phyloP scores from a whole-genome alignment of 148 eudicot genomes.

The Chenopodium album region DNA sequence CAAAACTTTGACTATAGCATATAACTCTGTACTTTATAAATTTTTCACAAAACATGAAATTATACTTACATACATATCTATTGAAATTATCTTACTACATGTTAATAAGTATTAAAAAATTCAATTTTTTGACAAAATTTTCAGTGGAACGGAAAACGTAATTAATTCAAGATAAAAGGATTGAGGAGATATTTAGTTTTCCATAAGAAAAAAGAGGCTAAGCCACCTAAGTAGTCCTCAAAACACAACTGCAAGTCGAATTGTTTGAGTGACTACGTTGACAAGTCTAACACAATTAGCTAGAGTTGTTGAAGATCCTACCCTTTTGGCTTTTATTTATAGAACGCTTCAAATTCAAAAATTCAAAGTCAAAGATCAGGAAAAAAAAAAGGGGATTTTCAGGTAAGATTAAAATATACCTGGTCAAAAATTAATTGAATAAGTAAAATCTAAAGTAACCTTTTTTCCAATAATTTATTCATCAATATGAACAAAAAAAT shows the following conservation, averaged over 20 bases:
- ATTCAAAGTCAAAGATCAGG: constrained; percentile 20
- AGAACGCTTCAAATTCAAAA: constrained; percentile 23
- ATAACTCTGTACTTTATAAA: no score
- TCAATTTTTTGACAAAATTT: no score
- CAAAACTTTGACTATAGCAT: no score
- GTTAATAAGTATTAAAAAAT: no score
- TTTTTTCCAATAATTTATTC: not conserved
- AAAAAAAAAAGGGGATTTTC: not conserved
- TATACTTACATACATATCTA: no score
- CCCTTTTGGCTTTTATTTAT: constrained; percentile 11
- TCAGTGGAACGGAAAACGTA: not conserved
- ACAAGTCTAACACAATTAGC: constrained; percentile 9
- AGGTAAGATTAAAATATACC: not conserved
- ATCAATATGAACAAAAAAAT: not conserved
- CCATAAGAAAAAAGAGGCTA: not conserved
- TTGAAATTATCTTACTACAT: no score
- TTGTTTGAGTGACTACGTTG: constrained; percentile 5
- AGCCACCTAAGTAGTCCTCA: not conserved
- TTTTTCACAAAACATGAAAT: no score
- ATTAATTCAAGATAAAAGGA: no score
- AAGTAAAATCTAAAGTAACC: not conserved
- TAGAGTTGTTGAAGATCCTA: constrained; percentile 28
- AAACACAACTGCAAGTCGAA: constrained; percentile 14
- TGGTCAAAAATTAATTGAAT: not conserved
- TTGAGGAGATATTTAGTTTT: no score